Base-by-base conservation (phyloP, 2,329 filamentous ascomycete genomes). In the Aspergillus melleus region DNA sequence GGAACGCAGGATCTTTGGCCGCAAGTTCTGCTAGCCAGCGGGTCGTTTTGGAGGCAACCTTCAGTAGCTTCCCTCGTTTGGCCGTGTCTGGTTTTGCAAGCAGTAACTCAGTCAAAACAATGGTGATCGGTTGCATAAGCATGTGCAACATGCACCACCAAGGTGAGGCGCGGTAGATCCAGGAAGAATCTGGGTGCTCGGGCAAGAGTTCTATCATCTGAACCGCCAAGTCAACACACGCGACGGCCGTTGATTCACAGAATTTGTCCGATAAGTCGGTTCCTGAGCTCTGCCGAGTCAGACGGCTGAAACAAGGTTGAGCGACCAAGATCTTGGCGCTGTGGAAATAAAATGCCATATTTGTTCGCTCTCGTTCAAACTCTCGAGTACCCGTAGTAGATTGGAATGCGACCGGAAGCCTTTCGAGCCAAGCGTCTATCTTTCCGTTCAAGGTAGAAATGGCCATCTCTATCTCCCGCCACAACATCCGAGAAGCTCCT, bases 121-220 rank as follows among this genome's bases (percentile, higher is more conserved):
- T 68, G 2, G 72, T 71, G 2, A 68, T 71, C 12, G 76, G 66
- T 62, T 80, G 78, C 62, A 79, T 75, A 16, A 79, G 59, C 60
- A 74, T 75, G 57, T 79, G 76, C 30, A 79, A 63, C 19, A 77
- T 63, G 59, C 68, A 75, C 73, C 74, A 79, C 77, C 77, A 80
- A 19, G 76, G 75, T 1, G 70, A 68, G 8, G 72, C 61, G 16
- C 63, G 64, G 50, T 72, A 71, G 4, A 78, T 55, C 50, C 71
- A 72, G 5, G 67, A 61, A 5, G 68, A 55, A 51, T 75, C 69
- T 2, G 73, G 71, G 32, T 67, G 61, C 16, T 74, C 69, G 4
- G 77, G 76, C 6, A 80, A 69, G 6, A 79, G 59, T 6, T 67
- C 64, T 6, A 80, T 61, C 64, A 74, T 72, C 8, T 71, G 66